A percentile compares a stretch with the other conserved stretches of the same genome.
phyloP scores from a whole-genome alignment of 805 yeast species.

The Spathaspora girioi region DNA sequence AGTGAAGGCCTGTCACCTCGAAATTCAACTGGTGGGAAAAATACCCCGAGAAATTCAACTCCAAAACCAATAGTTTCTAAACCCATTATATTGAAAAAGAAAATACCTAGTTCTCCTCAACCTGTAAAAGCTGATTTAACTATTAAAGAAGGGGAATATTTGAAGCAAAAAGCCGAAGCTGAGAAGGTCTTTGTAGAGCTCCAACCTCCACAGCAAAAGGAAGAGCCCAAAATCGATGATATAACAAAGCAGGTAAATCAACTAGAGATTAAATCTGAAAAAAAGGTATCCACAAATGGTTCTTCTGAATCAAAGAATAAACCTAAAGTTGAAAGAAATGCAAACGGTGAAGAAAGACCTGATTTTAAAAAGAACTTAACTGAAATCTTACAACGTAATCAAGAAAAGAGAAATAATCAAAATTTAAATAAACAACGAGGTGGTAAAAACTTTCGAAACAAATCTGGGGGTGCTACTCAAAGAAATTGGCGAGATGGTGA shows the following conservation, averaged over 20 bases:
- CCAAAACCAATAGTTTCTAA: slow-evolving; percentile 24
- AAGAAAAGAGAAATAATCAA: slow-evolving; percentile 10
- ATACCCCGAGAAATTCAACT: slow-evolving; percentile 12
- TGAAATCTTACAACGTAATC: slow-evolving; percentile 21
- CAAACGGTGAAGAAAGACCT: slow-evolving; percentile 19
- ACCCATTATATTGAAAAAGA: slow-evolving; percentile 40
- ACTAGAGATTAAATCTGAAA: background rate
- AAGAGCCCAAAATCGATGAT: background rate
- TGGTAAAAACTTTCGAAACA: background rate
- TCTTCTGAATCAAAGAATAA: background rate
- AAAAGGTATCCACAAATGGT: background rate
- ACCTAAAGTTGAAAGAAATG: background rate
- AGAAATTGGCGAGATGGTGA: background rate
- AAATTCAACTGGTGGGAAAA: slow-evolving; percentile 8
- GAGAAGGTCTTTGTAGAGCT: background rate
- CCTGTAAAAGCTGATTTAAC: slow-evolving; percentile 10
- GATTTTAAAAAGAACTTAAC: slow-evolving; percentile 29
- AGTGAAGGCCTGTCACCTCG: slow-evolving; percentile 15
- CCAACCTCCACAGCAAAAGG: background rate
- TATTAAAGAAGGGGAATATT: slow-evolving; percentile 9
- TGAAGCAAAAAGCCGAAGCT: background rate
- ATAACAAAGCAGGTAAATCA: background rate
- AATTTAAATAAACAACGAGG: background rate
- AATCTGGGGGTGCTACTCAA: background rate
- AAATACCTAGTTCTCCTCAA: slow-evolving; percentile 11